Conservation (phyloP, 2,329 filamentous ascomycete genomes). For the Metarhizium brunneum region DNA sequence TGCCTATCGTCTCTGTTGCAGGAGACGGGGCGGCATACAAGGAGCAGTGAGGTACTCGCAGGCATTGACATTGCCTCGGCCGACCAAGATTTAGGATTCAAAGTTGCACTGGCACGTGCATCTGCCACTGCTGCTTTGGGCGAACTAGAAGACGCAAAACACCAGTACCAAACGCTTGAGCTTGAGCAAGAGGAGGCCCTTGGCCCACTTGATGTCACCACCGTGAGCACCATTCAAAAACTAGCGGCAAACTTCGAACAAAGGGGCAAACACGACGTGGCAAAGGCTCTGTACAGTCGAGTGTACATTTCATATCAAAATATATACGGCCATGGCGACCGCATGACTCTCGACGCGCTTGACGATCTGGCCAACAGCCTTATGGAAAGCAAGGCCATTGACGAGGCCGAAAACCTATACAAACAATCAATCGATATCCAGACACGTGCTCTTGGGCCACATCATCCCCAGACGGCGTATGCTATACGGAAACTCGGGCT, state of each 20-base stretch:
- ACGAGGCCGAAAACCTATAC: constrained; percentile 18
- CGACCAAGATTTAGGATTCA: constrained; percentile 14
- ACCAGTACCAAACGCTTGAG: constrained; percentile 13
- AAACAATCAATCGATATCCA: constrained; percentile 16
- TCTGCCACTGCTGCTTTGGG: constrained; percentile 13
- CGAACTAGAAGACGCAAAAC: constrained; percentile 11
- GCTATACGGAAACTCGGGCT: constrained; percentile 17
- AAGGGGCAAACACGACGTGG: constrained; percentile 15
- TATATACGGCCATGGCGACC: constrained; percentile 15
- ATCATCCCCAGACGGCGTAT: constrained; percentile 14
- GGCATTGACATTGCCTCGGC: constrained; percentile 13
- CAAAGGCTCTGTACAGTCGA: constrained; percentile 14
- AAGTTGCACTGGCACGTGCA: constrained; percentile 14
- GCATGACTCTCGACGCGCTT: constrained; percentile 18
- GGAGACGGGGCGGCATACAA: constrained; percentile 9
- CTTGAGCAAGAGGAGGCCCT: constrained; percentile 14
- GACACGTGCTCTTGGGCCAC: constrained; percentile 11
- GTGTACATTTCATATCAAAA: constrained; percentile 17
- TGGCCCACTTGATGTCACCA: constrained; percentile 13
- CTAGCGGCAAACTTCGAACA: constrained; percentile 15
- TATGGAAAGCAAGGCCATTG: constrained; percentile 14
- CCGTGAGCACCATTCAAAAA: constrained; percentile 16
- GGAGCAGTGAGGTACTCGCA: constrained; percentile 12
- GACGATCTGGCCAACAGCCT: constrained; percentile 17
- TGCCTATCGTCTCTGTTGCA: constrained; percentile 14